Evolutionary conservation across 208 protist species (phyloP), one percentile per base, ranked within the genome.

Genomic region (Leishmania gerbilli): DNA sequence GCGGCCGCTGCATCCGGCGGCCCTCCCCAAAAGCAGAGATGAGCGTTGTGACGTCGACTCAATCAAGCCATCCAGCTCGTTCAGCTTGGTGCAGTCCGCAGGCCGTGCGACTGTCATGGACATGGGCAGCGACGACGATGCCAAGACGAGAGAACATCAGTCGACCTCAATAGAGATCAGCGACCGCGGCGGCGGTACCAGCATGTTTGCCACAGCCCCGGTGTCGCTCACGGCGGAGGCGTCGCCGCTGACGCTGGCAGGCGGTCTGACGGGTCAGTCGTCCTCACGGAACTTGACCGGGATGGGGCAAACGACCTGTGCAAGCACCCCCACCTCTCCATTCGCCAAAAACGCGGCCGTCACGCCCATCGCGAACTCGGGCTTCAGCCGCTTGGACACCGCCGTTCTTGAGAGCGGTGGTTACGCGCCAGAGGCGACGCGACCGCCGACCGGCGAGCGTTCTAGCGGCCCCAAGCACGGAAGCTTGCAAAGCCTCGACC

Each of bases 401-500:
- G 27, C 27, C 24, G 51, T 77, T 37, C 37, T 37, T 17, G 74
- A 49, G 55, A 34, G 19, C 53, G 55, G 37, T 15, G 47, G 62
- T 51, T 76, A 40, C 71, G 49, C 31, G 34, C 47, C 40, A 11
- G 51, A 49, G 74, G 34, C 1, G 47, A 45, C 74, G 40, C 31
- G 53, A 9, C 74, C 24, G 55, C 53, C 4, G 24, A 77, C 53
- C 21, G 55, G 55, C 17, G 40, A 77, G 21, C 9, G 19, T 64
- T 31, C 21, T 40, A 67, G 53, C 21, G 53, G 15, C 19, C 71
- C 71, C 71, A 76, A 60, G 17, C 51, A 68, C 55, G 53, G 24
- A 58, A 79, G 75, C 27, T 11, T 69, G 34, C 55, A 79, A n/a
- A 79, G 76, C 76, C 24, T 56, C 3, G 60, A 71, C 49, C 15